Evolutionary conservation across 768 basidiomycete species (phyloP).

Genomic region (Rhodosporidiobolus odoratus): DNA sequence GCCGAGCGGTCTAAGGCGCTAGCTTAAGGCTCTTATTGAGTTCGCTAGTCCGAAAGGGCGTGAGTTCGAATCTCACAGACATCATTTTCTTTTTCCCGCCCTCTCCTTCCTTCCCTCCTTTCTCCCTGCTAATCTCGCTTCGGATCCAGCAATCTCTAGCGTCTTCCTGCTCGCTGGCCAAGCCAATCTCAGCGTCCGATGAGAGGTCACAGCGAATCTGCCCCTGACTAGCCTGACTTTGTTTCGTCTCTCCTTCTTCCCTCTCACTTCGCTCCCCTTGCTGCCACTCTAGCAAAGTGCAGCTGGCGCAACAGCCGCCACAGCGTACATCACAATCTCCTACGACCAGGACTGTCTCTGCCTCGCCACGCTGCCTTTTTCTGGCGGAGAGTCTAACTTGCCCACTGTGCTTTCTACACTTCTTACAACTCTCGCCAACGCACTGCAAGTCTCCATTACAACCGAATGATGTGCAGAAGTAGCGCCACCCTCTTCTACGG

Average conservation of each 20-base stretch:
- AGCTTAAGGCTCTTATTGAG: slow-evolving; percentile 33
- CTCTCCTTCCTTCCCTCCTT: not conserved
- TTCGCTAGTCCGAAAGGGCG: slow-evolving; percentile 35
- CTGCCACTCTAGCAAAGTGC: too few relatives aligned
- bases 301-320: too few relatives aligned
- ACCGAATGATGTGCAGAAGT: not conserved
- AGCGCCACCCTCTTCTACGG: not conserved
- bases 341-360: too few relatives aligned
- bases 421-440: not conserved
- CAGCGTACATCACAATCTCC: too few relatives aligned
- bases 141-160: too few relatives aligned
- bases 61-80: slow-evolving; percentile 38
- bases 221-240: too few relatives aligned
- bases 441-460: too few relatives aligned
- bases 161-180: not conserved
- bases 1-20: slow-evolving; percentile 42
- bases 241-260: not conserved
- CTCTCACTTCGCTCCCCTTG: too few relatives aligned
- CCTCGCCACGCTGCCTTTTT: not conserved
- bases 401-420: too few relatives aligned
- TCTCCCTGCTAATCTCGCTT: too few relatives aligned
- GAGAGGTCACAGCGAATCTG: too few relatives aligned
- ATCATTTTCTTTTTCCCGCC: slow-evolving; percentile 8
- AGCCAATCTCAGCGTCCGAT: too few relatives aligned
- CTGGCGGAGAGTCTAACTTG: not conserved